Evolutionary conservation across 129 eudicot genomes (phyloP).

Genomic region (Pulicaria dysenterica): DNA sequence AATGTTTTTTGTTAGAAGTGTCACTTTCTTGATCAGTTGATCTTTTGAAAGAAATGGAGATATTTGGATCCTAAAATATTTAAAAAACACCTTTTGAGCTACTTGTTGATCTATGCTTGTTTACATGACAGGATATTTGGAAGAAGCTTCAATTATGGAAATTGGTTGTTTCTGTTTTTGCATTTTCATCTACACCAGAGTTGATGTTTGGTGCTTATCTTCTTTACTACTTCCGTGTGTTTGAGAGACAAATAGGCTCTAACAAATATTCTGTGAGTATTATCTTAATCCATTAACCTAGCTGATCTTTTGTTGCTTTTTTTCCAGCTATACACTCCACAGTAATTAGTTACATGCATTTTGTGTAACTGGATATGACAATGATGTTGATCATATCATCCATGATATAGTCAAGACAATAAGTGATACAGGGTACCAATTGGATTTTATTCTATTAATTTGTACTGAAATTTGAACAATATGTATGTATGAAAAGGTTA

Average conservation of each 20-base stretch:
- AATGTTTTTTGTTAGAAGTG: neutral
- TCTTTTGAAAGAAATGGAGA: neutral
- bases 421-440: neutral
- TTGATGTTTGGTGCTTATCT: conserved; percentile 87
- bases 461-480: conserved; percentile 1
- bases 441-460: neutral
- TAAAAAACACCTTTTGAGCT: conserved; percentile 6
- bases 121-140: conserved; percentile 75
- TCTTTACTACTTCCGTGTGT: conserved; percentile 92
- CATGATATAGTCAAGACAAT: neutral
- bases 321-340: neutral
- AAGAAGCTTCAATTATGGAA: conserved; percentile 89
- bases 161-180: conserved; percentile 72
- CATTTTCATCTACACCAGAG: conserved; percentile 93
- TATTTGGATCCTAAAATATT: neutral
- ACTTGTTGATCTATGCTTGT: conserved; percentile 16
- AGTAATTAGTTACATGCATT: conserved; percentile 8
- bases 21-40: neutral
- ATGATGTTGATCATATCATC: conserved; percentile 4
- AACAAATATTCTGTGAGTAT: conserved; percentile 87
- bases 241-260: conserved; percentile 97
- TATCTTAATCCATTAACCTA: conserved; percentile 9
- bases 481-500: neutral
- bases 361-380: neutral
- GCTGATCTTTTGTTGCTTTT: conserved; percentile 8